A percentile compares a stretch with the other conserved stretches of the same genome.
Conservation (phyloP, 768 basidiomycete species). For the Amyloporia xantha region DNA sequence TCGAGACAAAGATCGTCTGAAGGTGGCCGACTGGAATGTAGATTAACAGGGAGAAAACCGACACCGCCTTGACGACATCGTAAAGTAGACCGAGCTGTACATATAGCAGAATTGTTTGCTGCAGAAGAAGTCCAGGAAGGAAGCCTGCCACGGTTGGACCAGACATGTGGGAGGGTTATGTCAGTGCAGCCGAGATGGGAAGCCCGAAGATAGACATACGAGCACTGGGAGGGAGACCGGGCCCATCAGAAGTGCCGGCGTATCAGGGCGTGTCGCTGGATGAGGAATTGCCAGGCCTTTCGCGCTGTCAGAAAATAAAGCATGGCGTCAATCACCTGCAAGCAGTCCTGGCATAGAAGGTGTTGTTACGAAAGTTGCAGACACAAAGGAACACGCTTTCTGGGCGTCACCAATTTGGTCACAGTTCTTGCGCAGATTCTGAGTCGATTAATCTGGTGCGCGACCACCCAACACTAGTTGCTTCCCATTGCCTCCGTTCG, state of each 20-base stretch:
- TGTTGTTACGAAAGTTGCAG: background rate
- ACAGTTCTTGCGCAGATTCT: too few species aligned
- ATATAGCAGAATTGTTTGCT: background rate
- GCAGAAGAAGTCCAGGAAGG: background rate
- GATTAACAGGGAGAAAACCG: slow-evolving; percentile 5
- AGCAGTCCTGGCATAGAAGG: background rate
- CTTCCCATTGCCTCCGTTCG: too few species aligned
- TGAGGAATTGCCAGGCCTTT: too few species aligned
- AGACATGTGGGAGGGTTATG: background rate
- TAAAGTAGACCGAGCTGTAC: background rate
- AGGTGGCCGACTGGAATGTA: background rate
- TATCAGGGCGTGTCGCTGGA: too few species aligned
- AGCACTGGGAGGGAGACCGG: background rate
- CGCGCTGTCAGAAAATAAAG: background rate
- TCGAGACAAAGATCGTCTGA: background rate
- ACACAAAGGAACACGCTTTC: too few species aligned
- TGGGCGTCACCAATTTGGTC: too few species aligned
- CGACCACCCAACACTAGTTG: too few species aligned
- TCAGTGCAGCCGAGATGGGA: background rate
- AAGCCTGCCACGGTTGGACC: background rate
- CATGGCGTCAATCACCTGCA: background rate
- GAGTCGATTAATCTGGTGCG: too few species aligned
- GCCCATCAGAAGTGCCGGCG: background rate
- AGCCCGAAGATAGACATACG: background rate
- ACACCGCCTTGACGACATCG: background rate